phyloP scores from a whole-genome alignment of 176 grass and related monocot genomes.

The Alloteropsis semialata region DNA sequence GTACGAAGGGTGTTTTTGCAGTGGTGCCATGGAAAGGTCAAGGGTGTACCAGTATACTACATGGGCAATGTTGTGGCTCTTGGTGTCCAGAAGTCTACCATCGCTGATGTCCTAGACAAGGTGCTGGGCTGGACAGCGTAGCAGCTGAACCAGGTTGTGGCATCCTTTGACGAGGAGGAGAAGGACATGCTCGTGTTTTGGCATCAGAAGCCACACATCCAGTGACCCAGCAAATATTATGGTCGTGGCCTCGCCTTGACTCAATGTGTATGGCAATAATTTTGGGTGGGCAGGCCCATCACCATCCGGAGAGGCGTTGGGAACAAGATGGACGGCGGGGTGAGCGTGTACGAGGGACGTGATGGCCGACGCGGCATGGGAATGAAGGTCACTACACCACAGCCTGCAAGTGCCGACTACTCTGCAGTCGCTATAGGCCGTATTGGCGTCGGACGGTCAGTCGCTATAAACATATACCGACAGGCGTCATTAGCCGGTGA shows the following conservation, averaged over 20 bases:
- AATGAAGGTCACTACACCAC: no score
- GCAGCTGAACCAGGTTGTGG: neutral
- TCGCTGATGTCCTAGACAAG: neutral
- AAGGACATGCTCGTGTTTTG: neutral
- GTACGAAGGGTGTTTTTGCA: no score
- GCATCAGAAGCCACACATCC: neutral
- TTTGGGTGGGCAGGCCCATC: slow-evolving; percentile 28
- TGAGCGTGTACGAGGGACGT: neutral
- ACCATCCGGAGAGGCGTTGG: slow-evolving; percentile 12
- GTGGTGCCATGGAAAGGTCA: neutral
- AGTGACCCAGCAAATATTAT: neutral
- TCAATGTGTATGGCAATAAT: no score
- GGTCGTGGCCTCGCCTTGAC: slow-evolving; percentile 17
- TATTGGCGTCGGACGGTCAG: no score
- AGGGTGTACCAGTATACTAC: neutral
- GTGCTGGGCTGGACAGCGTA: slow-evolving; percentile 11
- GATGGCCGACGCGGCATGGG: neutral
- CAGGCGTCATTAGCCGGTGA: no score
- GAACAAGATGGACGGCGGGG: slow-evolving; percentile 17
- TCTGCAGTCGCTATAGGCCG: no score
- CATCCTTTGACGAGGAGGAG: neutral
- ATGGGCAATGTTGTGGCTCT: slow-evolving; percentile 20
- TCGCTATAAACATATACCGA: no score
- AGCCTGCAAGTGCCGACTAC: no score
- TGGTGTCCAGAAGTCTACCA: neutral